Percentiles rank a stretch among this genome's conserved stretches.
Evolutionary conservation across 805 yeast genomes (phyloP).

Genomic region (Myxozyma kluyveri): DNA sequence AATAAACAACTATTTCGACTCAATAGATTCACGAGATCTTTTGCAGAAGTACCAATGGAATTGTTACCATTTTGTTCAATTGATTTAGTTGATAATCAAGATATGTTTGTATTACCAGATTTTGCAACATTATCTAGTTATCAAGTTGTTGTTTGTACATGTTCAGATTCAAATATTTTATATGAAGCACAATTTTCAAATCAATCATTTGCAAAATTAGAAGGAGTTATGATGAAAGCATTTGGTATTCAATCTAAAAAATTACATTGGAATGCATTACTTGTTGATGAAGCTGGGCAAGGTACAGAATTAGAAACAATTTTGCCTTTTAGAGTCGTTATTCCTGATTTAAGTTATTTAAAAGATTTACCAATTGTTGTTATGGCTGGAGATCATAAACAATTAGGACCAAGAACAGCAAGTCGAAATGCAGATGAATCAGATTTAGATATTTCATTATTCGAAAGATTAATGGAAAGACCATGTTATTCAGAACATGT

Average conservation of each 20-base stretch:
- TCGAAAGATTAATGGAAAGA: conserved; percentile 22
- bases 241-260: conserved; percentile 2
- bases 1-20: conserved; percentile 21
- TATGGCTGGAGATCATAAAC: conserved; percentile 29
- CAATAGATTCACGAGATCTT: conserved; percentile 12
- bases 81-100: conserved; percentile 15
- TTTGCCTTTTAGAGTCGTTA: conserved; percentile 18
- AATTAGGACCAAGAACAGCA: conserved; percentile 25
- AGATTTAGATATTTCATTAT: conserved; percentile 20
- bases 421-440: conserved; percentile 16
- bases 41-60: conserved; percentile 23
- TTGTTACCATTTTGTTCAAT: conserved; percentile 19
- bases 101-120: conserved; percentile 24
- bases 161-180: conserved; percentile 20
- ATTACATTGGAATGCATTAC: conserved; percentile 25
- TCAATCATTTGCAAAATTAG: conserved; percentile 10
- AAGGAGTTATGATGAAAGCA: conserved; percentile 12
- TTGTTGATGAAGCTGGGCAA: conserved; percentile 29
- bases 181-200: conserved; percentile 22
- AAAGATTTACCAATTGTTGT: conserved; percentile 20
- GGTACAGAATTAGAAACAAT: conserved; percentile 26
- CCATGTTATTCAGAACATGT: conserved; percentile 22
- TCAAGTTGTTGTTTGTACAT: conserved; percentile 24
- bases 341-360: conserved; percentile 5
- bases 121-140: conserved; percentile 12